phyloP scores from a whole-genome alignment of 495 filamentous ascomycete species.

The Aspergillus diversus region DNA sequence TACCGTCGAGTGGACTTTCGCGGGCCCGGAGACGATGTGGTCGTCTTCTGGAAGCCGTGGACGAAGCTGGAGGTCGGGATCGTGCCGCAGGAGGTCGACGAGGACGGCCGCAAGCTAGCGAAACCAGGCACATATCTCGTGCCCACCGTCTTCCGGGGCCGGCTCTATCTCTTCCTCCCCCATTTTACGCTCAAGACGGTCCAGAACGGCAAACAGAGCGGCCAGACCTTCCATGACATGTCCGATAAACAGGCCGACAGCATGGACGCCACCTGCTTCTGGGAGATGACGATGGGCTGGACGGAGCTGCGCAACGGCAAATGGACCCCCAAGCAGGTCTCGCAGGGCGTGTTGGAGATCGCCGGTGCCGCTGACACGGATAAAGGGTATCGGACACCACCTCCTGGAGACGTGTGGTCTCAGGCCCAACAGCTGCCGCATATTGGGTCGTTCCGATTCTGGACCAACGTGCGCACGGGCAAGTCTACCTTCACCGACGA shows the following conservation, averaged over 20 bases:
- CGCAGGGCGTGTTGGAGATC: background rate
- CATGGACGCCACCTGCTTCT: background rate
- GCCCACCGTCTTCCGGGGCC: background rate
- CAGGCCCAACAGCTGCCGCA: background rate
- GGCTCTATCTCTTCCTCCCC: slow-evolving; percentile 9
- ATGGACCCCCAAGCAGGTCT: slow-evolving; percentile 6
- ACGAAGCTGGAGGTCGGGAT: background rate
- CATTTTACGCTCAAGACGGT: slow-evolving; percentile 3
- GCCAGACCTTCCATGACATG: background rate
- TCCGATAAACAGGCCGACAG: background rate
- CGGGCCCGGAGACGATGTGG: background rate
- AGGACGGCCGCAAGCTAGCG: background rate
- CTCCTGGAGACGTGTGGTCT: background rate
- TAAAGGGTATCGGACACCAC: background rate
- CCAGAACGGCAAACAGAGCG: background rate
- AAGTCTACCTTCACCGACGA: background rate
- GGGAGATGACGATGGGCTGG: slow-evolving; percentile 7
- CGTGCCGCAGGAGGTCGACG: background rate
- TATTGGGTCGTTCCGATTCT: slow-evolving; percentile 1
- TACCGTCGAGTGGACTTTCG: background rate
- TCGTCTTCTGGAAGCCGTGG: background rate
- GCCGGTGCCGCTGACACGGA: background rate
- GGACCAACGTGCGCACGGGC: background rate
- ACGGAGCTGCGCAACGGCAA: slow-evolving; percentile 9
- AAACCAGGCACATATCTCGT: slow-evolving; percentile 4